Evolutionary conservation across 139 green algal genomes (phyloP).

Genomic region (Mesotaenium endlicherianum): DNA sequence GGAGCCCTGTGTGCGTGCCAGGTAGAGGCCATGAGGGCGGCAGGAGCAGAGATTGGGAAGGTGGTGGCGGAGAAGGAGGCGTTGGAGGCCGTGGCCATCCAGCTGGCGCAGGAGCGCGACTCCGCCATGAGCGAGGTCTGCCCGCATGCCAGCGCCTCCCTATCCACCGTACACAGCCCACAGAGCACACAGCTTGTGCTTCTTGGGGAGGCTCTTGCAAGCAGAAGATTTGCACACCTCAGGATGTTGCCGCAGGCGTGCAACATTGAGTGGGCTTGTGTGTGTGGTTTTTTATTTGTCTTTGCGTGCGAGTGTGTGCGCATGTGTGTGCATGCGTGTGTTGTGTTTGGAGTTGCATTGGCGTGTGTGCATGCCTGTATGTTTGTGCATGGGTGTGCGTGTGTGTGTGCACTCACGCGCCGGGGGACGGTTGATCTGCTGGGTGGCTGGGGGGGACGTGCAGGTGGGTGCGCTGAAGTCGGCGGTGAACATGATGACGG

Average conservation of each 20-base stretch:
- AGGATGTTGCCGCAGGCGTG: background rate
- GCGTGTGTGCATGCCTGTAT: background rate
- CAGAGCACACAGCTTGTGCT: no score
- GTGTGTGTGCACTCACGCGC: no score
- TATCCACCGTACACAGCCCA: no score
- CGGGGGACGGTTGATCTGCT: no score
- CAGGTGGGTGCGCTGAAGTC: constrained; percentile 38
- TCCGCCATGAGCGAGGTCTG: constrained; percentile 24
- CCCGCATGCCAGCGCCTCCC: no score
- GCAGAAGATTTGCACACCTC: no score
- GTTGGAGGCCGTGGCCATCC: constrained; percentile 37
- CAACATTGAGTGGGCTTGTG: constrained; percentile 1
- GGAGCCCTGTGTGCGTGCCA: background rate
- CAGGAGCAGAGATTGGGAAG: constrained; percentile 7
- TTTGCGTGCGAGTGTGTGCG: constrained; percentile 7
- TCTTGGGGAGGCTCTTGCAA: no score
- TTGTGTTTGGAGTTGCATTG: background rate
- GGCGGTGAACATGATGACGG: constrained; percentile 37
- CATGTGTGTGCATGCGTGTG: background rate
- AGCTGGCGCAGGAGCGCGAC: constrained; percentile 41
- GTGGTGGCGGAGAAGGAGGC: constrained; percentile 46
- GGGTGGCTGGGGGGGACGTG: no score
- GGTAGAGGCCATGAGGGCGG: background rate
- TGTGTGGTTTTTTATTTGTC: background rate
- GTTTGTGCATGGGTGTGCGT: background rate